Base-by-base conservation (phyloP, 257 asterid species). In the Lantana camara region DNA sequence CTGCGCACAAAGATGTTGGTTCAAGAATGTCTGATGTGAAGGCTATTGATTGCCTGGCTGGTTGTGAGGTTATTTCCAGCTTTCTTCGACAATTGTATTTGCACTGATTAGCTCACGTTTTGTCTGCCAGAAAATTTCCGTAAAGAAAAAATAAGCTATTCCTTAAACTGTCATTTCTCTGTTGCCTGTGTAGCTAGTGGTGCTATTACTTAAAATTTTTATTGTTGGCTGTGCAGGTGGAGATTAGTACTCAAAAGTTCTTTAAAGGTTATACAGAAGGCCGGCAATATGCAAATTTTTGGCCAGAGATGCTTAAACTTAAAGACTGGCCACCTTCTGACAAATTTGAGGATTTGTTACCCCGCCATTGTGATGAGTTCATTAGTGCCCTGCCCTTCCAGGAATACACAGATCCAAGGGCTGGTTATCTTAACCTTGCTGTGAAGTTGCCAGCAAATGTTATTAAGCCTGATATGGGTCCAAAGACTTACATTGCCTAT, bases 221-320 rank as follows among this genome's bases (percentile, higher is more conserved):
- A 21, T 24, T 58, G 55, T 12, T 47, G 29, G 38, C 30, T 38
- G 62, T 42, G 55, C 81, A 93, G 99, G 96, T 87, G 71, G 89
- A 80, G 68, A 81, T 93, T 30, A 75, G 59, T 58, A 85, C 97
- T 13, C 87, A 62, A 7, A 60, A 79, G 44, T 93, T 93, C 82
- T 90, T 93, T 68, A 78, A 75, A 74, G 99, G 99, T 40, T 93
- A 93, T 65, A 70, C 37, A 0, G 86, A 83, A 41, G 99, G 99
- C 66, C 82, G 96, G 69, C 75, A 52, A 52, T 93, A 93, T 45
- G 66, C 17, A 34, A 87, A 90, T 66, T 79, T 73, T 65, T 93
- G 97, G 97, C 99, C 99, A 1, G 97, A 85, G 83, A 93, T 93
- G 99, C 95, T 93, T 67, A 93, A 93, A 79, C 96, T 93, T 47